These are phyloP conservation scores for Perilla frutescens DNA, from an alignment of 257 asterid genomes.

Conservation along the genomic window DNA sequence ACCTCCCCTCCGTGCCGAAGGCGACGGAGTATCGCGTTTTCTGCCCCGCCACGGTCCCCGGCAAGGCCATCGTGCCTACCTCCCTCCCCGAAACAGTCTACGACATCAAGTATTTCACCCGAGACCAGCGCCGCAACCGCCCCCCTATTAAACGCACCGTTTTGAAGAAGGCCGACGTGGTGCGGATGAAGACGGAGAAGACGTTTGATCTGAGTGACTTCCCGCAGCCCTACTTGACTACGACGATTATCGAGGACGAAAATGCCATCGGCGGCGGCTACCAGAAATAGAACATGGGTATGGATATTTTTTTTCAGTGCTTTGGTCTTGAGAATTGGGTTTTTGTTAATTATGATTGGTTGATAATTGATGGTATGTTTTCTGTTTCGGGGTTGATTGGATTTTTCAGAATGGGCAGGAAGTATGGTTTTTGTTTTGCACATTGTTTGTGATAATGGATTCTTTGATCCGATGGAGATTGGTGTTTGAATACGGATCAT, in stretches of 20 bases:
- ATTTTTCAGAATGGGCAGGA: conserved; percentile 4
- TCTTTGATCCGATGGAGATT: conserved; percentile 9
- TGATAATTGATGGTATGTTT: neutral
- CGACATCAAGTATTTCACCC: conserved; percentile 88
- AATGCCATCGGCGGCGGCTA: conserved; percentile 82
- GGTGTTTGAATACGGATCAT: conserved; percentile 1
- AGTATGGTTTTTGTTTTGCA: neutral
- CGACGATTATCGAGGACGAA: conserved; percentile 60
- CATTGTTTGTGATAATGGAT: neutral
- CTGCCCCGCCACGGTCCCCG: conserved; percentile 78
- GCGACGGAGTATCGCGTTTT: conserved; percentile 84
- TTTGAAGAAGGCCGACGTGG: conserved; percentile 77
- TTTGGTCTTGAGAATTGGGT: neutral
- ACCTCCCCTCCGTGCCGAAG: conserved; percentile 54
- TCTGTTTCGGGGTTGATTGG: conserved; percentile 10
- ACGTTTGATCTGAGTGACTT: conserved; percentile 66
- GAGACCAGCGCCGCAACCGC: conserved; percentile 93
- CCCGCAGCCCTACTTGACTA: conserved; percentile 74
- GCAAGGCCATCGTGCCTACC: conserved; percentile 70
- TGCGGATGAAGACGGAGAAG: conserved; percentile 76
- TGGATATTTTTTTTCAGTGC: neutral
- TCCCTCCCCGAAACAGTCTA: conserved; percentile 85
- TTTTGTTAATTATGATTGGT: conserved; percentile 3
- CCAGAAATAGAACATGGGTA: conserved; percentile 58
- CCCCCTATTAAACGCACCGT: conserved; percentile 79